Base-by-base conservation (phyloP, 352 stramenopile genomes). In the Pythium pyrilobum region DNA sequence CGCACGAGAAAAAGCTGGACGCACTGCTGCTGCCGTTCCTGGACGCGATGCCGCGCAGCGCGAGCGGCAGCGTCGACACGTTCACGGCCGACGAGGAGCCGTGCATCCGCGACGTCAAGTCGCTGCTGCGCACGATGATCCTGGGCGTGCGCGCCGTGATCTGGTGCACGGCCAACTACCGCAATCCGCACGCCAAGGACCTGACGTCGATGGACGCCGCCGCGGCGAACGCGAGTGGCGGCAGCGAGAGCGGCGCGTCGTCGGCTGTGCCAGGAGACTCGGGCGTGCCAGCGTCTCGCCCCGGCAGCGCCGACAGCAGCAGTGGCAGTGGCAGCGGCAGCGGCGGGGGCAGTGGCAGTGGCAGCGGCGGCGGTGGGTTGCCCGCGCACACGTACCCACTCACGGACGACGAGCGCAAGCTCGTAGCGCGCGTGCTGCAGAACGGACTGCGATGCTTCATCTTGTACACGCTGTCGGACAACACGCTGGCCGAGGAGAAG, bases 91-190 rank as follows among this genome's bases (percentile, higher is more conserved):
- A 94, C 28, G 85, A 94, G 55, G 83, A 94, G 52, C 78, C 80
- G 4, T 89, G 66, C 44, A 70, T 96, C 32, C 74, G 83, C 25
- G 92, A 98, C 52, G 72, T 98, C 29, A 97, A 98, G 62, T 89
- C 77, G 16, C 77, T 98, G 24, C 50, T 99, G 34, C 82, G 92
- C 21, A 98, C 95, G 11, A 98, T 99, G 79, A 96, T 99, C 42
- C 66, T 97, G n/a, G 96, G 97, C 13, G 91, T 98, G 34, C 98
- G 98, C 52, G 98, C 93, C 10, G 77, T 99, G 5, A 97, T 99
- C 45, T 99, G 93, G 89, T 99, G 96, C 69, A 98, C 98, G 12
- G 85, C 82, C 31, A 97, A 97, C 69, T 95, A 95, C 56, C 80
- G 85, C 21, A 94, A 94, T 52, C 82, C 85, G n/a, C 71, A 92